Base-by-base conservation (phyloP, 1,139 yeast genomes). In the Yamadazyma epiphylla region DNA sequence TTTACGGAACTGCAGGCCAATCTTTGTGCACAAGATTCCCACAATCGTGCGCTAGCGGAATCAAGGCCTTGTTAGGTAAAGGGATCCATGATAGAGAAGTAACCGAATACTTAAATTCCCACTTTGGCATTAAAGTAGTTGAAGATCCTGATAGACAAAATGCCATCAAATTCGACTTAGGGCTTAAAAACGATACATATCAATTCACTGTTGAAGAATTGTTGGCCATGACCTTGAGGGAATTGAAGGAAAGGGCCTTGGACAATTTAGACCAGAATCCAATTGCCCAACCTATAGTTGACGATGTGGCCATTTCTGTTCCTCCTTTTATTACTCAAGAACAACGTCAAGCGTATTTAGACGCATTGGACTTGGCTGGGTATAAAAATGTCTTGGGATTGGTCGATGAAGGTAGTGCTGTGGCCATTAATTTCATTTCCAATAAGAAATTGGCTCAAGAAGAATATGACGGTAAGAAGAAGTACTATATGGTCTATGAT, bases 351-450 rank as follows among this genome's bases (percentile, higher is more conserved):
- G 85, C 96, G 0, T 60, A 87, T 29, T 60, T 72, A 26, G 95
- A 87, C 47, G 78, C 94, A 3, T 81, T 83, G 25, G 73, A 73
- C 27, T 62, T 86, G 33, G 84, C 95, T 2, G 86, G 82, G 13
- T 62, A 84, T 43, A 47, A 63, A 14, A 69, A 72, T 24, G 70
- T 80, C 13, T 70, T 82, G 39, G 77, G 83, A 1, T 62, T 87
- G 30, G 83, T 89, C 3, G 91, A 85, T 48, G 97, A 91, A 53
- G 97, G 96, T 12, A 64, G 87, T 12, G 89, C 97, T 2, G 91
- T 87, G 14, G 96, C 95, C 1, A 62, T 86, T 28, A 87, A 88
- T 51, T 88, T 77, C 52, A 70, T 75, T 13, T 67, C 81, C 24
- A 70, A 68, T 22, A 64, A 73, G 31, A 67, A 66, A 12, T 58